These are phyloP conservation scores for Ilyonectria sp. DNA, from an alignment of 2,329 filamentous ascomycete species.

Conservation along the genomic window DNA sequence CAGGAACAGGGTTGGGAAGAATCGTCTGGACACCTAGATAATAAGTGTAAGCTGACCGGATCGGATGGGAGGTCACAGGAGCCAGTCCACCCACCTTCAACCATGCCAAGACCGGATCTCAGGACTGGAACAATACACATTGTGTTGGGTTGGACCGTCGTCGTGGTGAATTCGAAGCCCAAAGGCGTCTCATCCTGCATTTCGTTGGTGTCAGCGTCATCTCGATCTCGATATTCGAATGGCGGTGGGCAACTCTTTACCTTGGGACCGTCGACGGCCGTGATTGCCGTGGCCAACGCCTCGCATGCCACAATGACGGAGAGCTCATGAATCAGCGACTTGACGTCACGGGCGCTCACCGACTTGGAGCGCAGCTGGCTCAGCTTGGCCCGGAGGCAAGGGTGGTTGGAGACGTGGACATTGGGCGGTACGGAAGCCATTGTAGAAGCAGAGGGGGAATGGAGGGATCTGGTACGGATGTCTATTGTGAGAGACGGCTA, in stretches of 20 bases:
- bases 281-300: slow-evolving; percentile 78
- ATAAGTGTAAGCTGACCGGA: slow-evolving; percentile 26
- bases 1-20: slow-evolving; percentile 83
- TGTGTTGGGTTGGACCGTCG: slow-evolving; percentile 73
- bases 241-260: slow-evolving; percentile 61
- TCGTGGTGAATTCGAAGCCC: slow-evolving; percentile 80
- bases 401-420: slow-evolving; percentile 86
- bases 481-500: slow-evolving; percentile 20
- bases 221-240: not conserved
- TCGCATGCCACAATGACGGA: slow-evolving; percentile 86
- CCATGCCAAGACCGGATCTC: slow-evolving; percentile 92
- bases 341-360: slow-evolving; percentile 82
- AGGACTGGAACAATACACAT: slow-evolving; percentile 93
- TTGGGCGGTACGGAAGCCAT: slow-evolving; percentile 68
- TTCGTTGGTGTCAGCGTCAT: slow-evolving; percentile 10
- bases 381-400: slow-evolving; percentile 89
- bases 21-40: slow-evolving; percentile 81
- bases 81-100: slow-evolving; percentile 73
- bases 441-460: slow-evolving; percentile 15
- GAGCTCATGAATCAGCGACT: slow-evolving; percentile 88
- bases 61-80: not conserved
- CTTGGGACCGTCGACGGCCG: slow-evolving; percentile 70
- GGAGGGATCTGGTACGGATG: slow-evolving; percentile 6
- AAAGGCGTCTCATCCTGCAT: slow-evolving; percentile 82
- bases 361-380: slow-evolving; percentile 86